phyloP scores from a whole-genome alignment of 768 basidiomycete species.

The Hygrophorus pudorinus region DNA sequence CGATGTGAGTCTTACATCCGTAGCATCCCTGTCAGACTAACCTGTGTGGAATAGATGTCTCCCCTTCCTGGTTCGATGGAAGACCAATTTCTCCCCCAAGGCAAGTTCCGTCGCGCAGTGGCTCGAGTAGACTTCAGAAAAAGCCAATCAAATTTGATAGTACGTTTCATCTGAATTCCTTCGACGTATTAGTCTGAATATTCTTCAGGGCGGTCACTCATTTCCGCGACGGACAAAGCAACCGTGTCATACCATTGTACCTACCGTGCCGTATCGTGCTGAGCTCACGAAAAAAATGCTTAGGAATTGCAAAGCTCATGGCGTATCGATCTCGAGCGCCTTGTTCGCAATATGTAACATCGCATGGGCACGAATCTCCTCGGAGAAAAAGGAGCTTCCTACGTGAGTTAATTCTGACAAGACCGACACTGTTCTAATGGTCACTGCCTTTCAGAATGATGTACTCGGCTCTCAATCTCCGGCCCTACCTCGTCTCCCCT shows the following conservation, averaged over 20 bases:
- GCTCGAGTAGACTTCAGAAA: conserved; percentile 46
- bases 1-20: conserved; percentile 11
- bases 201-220: conserved; percentile 55
- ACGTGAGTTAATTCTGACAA: conserved; percentile 25
- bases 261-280: conserved; percentile 49
- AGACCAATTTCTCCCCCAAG: conserved; percentile 30
- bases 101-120: conserved; percentile 30
- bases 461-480: conserved; percentile 79
- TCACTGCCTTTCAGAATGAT: conserved; percentile 43
- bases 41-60: conserved; percentile 3
- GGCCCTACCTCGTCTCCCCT: conserved; percentile 42
- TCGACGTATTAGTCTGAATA: conserved; percentile 1
- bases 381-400: conserved; percentile 37
- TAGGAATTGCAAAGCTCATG: conserved; percentile 57
- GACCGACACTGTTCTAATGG: not conserved
- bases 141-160: conserved; percentile 47
- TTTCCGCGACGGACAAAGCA: conserved; percentile 45
- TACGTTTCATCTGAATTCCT: conserved; percentile 17
- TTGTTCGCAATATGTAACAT: conserved; percentile 69
- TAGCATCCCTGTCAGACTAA: not conserved
- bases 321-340: conserved; percentile 66
- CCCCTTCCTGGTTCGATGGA: conserved; percentile 36
- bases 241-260: conserved; percentile 54
- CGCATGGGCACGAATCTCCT: conserved; percentile 53
- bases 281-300: conserved; percentile 53